Base-by-base conservation (phyloP, 2,329 filamentous ascomycete genomes). In the Albophoma yamanashiensis region DNA sequence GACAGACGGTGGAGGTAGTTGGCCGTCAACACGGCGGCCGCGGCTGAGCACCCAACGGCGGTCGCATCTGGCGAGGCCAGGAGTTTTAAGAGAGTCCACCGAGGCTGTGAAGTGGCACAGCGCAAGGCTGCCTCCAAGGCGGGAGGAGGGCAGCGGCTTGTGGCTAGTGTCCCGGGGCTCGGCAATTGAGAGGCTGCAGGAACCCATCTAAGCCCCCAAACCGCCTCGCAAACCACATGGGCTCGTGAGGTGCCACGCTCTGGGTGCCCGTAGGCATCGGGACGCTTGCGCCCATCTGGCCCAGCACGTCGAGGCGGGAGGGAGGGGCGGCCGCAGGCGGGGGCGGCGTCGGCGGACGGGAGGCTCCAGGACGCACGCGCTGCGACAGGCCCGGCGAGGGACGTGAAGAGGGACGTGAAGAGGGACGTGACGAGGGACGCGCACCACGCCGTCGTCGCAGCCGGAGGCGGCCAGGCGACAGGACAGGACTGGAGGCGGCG, bases 211-310 rank as follows among this genome's bases (percentile, higher is more conserved):
- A 34, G 27, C 50, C 47, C 50, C 50, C 47, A 20, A 20, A 5
- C 47, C 27, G 47, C 27, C 47, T n/a, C 17, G 31, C 8, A 36
- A 36, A 2, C 14, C 8, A 27, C 12, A 38, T 11, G 42, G 43
- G 56, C 43, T 38, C 31, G 43, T 38, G 42, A 36, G 17, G 34
- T 57, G 61, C 57, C 57, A 55, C 12, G 47, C 17, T 34, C 34
- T 36, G 27, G 3, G 27, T 31, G 27, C 27, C 6, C 34, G 34
- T 36, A 36, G 47, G 25, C 25, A 12, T 50, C 45, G 15, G 45
- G 45, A 50, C 27, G 50, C 31, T 12, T 36, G 62, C 43, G 61
- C 31, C 55, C 59, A 52, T 58, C 47, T 57, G 56, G 38, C 34
- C 27, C 27, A 36, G 9, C 11, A n/a, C 27, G 20, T n/a, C 50